Evolutionary conservation across 352 stramenopile genomes (phyloP), one percentile per base, ranked within the genome.

Genomic region (Saprolegnia diclina): DNA sequence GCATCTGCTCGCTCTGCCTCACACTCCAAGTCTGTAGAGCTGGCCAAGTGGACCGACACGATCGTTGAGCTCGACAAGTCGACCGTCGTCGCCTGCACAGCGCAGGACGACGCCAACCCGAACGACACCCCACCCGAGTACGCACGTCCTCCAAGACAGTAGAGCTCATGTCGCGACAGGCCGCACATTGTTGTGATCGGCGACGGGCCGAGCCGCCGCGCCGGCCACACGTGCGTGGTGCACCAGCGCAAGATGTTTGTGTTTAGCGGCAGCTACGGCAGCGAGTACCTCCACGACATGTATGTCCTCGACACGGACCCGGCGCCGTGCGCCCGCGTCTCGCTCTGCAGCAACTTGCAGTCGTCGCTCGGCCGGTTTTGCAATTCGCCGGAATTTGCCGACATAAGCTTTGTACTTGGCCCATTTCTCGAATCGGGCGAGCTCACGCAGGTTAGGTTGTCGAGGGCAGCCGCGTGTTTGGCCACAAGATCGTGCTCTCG

Each of bases 281-380:
- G 84, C 65, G 88, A 98, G 53, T 98, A 98, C 74, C 77, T 98
- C 9, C 96, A 94, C 76, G 95, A 99, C 72, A 96, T 97, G 57
- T 96, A 94, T 67, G 85, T 97, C 48, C 79, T 99, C 19, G 94
- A 98, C 73, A 98, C 93, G 9, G 95, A 99, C 71, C 92, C 93
- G 56, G 79, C 86, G 44, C 92, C 91, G 35, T 73, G 82, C 0
- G 86, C 92, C 9, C 79, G 76, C 44, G 83, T 98, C n/a, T 92
- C 82, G 18, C 75, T 91, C 53, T 76, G 83, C 1, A 93, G 81
- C 2, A 91, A 84, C 38, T 73, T 97, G 16, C 80, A 94, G 56
- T 75, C 77, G 61, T 85, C 88, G 52, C 78, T 99, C 7, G 72
- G 79, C 13, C 77, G 95, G 50, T 98, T 96, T 77, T 90, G 95